phyloP scores from a whole-genome alignment of 306 rosid species.

The Lablab purpureus region DNA sequence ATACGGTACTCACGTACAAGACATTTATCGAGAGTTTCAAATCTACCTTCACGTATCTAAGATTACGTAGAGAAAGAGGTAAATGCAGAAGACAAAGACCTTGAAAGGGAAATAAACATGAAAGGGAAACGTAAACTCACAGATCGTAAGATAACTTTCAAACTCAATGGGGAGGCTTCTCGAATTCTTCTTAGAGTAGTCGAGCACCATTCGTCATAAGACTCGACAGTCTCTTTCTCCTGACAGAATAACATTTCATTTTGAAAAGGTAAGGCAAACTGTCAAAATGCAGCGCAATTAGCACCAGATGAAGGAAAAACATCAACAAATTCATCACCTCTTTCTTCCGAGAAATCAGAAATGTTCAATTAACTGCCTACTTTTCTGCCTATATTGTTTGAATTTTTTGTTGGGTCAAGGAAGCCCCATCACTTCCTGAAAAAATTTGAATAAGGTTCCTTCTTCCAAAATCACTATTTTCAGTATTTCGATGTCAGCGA shows the following conservation, averaged over 20 bases:
- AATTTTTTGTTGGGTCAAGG: background rate
- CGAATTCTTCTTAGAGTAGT: conserved; percentile 62
- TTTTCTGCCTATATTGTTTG: background rate
- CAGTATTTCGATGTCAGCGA: background rate
- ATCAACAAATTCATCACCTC: background rate
- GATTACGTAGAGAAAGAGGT: conserved; percentile 43
- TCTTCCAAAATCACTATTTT: conserved; percentile 4
- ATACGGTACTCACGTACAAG: conserved; percentile 84
- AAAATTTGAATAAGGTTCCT: background rate
- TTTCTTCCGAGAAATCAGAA: conserved; percentile 29
- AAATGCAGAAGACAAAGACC: conserved; percentile 18
- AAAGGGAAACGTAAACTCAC: conserved; percentile 62
- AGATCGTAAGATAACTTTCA: conserved; percentile 83
- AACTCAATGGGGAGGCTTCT: conserved; percentile 93
- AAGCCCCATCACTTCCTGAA: background rate
- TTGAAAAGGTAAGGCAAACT: conserved; percentile 28
- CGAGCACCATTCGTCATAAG: conserved; percentile 73
- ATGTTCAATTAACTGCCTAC: conserved; percentile 24
- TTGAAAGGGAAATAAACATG: conserved; percentile 33
- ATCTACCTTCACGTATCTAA: conserved; percentile 97
- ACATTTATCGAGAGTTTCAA: conserved; percentile 86
- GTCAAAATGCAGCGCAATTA: conserved; percentile 27
- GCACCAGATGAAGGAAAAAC: conserved; percentile 35
- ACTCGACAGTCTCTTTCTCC: conserved; percentile 80
- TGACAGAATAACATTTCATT: conserved; percentile 51